Base-by-base conservation (phyloP, 495 filamentous ascomycete species). In the Hyphodiscus hymeniophilus region DNA sequence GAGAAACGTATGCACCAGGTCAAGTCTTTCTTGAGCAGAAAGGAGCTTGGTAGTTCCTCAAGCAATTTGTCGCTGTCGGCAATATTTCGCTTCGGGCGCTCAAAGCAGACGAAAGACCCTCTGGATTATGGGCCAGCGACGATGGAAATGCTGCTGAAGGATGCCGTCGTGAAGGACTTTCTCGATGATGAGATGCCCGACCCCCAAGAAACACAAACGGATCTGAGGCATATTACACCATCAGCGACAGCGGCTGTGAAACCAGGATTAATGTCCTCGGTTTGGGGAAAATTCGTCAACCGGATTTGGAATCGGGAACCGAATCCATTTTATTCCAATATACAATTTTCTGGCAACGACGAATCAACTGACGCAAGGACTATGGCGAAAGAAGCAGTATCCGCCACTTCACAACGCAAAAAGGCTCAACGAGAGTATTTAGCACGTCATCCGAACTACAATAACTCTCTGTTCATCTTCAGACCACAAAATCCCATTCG, bases 1-100 rank as follows among this genome's bases (percentile, higher is more conserved):
- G 88, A 96, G 66, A 99, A 99, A 64, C 89, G 92, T 21, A 70
- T 95, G 47, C 85, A 96, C 58, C 92, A 99, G 67, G 88, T 99
- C 42, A 86, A 87, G 57, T 82, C 90, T 5, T 97, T 99, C 57
- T 65, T 99, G 35, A 87, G 94, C 57, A 85, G 88, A 50, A 91
- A 89, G 57, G 89, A 97, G 55, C 72, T 96, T 16, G 84, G 83
- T 23, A 73, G 74, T 26, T 66, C 52, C 35, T 65, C 63, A 8
- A 77, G 81, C 40, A 95, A 89, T 57, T 74, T 97, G 21, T 86
- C 89, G 0, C 73, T 98, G 33, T 89, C 89, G 0, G 83, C 85
- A 17, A 94, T 98, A 36, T 87, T 98, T 62, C 82, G 81, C 35
- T 69, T 95, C 35, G 84, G 90, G 0, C 76, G 79, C 47, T 72